Evolutionary conservation across 768 basidiomycete genomes (phyloP).

Genomic region (Psilocybe cyanescens): DNA sequence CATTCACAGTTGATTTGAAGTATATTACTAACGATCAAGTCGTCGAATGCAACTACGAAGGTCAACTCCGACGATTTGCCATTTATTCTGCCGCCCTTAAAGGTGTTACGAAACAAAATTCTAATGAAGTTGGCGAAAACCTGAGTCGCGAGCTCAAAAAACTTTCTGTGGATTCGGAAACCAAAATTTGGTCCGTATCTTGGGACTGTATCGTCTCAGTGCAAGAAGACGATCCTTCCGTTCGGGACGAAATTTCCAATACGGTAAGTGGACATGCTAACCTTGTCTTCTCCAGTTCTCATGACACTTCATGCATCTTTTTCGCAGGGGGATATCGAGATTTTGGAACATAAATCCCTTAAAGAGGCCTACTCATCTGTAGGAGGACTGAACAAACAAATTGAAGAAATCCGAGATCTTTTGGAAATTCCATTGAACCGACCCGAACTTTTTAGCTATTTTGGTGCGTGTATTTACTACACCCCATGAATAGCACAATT

Average conservation of each 20-base stretch:
- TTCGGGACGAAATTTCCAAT: constrained; percentile 29
- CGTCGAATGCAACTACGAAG: constrained; percentile 69
- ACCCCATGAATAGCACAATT: constrained; percentile 2
- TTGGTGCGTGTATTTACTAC: constrained; percentile 25
- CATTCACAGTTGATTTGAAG: constrained; percentile 67
- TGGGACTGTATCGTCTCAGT: constrained; percentile 71
- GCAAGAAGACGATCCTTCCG: constrained; percentile 29
- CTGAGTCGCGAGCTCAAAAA: constrained; percentile 45
- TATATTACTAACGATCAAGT: constrained; percentile 66
- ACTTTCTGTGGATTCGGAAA: constrained; percentile 44
- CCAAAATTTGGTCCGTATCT: constrained; percentile 59
- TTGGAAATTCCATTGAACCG: constrained; percentile 37
- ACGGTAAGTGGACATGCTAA: constrained; percentile 34
- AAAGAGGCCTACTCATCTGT: constrained; percentile 77
- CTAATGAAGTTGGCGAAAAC: constrained; percentile 25
- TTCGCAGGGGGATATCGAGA: constrained; percentile 49
- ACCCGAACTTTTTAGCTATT: constrained; percentile 36
- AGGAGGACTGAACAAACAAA: constrained; percentile 89
- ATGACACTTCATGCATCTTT: constrained; percentile 15
- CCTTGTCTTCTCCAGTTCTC: constrained; percentile 11
- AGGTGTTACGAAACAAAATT: constrained; percentile 15
- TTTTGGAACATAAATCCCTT: constrained; percentile 42
- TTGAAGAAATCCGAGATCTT: constrained; percentile 66
- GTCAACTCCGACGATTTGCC: constrained; percentile 55
- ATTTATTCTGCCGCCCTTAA: constrained; percentile 49